Evolutionary conservation across 2,329 filamentous ascomycete genomes (phyloP).

Genomic region (Trichoderma cornu-damae): DNA sequence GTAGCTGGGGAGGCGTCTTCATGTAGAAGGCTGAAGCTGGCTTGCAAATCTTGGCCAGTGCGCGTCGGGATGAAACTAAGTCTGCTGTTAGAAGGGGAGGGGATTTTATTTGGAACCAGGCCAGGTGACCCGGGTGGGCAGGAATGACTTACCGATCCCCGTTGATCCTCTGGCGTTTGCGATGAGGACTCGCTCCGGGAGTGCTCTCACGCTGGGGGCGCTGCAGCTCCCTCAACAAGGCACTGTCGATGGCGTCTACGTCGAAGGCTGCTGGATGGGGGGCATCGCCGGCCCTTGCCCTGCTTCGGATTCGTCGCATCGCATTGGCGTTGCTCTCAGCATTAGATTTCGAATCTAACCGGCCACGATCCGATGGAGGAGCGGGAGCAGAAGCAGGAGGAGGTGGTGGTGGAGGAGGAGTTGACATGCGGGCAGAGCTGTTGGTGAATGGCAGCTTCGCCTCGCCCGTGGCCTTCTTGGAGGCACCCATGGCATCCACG

Average conservation of each 20-base stretch:
- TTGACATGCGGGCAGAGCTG: constrained; percentile 38
- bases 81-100: constrained; percentile 23
- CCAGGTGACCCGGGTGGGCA: not conserved
- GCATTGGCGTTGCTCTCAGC: constrained; percentile 30
- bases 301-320: constrained; percentile 34
- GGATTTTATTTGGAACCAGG: not conserved
- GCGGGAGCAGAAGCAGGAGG: too few species aligned
- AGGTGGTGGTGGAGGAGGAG: too few species aligned
- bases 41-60: constrained; percentile 86
- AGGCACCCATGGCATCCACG: constrained; percentile 29
- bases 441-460: constrained; percentile 29
- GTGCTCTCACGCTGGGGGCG: constrained; percentile 49
- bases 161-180: constrained; percentile 56
- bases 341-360: constrained; percentile 39
- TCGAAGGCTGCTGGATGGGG: constrained; percentile 40
- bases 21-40: constrained; percentile 85
- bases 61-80: constrained; percentile 92
- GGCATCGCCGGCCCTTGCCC: constrained; percentile 34
- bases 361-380: constrained; percentile 41
- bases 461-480: constrained; percentile 33
- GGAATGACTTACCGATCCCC: constrained; percentile 50
- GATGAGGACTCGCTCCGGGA: constrained; percentile 49
- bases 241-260: constrained; percentile 46
- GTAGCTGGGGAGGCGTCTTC: constrained; percentile 92
- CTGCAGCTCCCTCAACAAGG: constrained; percentile 48